Evolutionary conservation across 2,329 filamentous ascomycete species (phyloP), one percentile per base, ranked within the genome.

Genomic region (Fusarium sp.): DNA sequence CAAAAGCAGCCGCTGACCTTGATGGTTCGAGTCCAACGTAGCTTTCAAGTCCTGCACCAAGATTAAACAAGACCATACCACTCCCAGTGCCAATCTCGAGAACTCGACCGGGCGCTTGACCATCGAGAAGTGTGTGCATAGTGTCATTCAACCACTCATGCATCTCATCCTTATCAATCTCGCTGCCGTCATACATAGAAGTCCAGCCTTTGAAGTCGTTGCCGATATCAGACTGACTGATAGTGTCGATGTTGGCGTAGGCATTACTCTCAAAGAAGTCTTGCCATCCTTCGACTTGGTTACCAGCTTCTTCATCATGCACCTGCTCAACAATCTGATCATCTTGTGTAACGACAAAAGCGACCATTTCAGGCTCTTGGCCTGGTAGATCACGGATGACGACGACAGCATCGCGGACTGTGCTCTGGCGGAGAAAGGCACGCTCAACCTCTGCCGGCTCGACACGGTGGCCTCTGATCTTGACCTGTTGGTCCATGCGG

Each of bases 1-100:
- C 65, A 29, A 78, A 80, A 0, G 57, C 65, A 13, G 67, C 67
- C 5, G 77, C 78, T 25, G 49, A 49, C 4, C 38, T 18, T 13
- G 78, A 74, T 1, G 76, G 76, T 7, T 81, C 79, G 17, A 80
- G 65, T 4, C 78, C 79, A 3, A 75, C 22, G 22, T 80, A 80
- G 31, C 62, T 74, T 15, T 71, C 33, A 5, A 79, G 27, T 5
- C 62, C 63, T 9, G 8, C 7, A 15, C 35, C 45, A 14, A 81
- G 54, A 42, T 79, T 80, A 62, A 81, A 80, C 1, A 81, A 57
- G 4, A 80, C 76, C 79, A 80, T 81, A 4, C 80, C 79, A 1
- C 74, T 68, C 4, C 79, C 80, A 1, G 79, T 76, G 4, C 80
- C 80, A 4, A 81, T 62, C 54, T 81, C 80, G 2, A 81, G 67